Conservation (phyloP, 1,139 yeast species). For the Diutina scorzettiae region DNA sequence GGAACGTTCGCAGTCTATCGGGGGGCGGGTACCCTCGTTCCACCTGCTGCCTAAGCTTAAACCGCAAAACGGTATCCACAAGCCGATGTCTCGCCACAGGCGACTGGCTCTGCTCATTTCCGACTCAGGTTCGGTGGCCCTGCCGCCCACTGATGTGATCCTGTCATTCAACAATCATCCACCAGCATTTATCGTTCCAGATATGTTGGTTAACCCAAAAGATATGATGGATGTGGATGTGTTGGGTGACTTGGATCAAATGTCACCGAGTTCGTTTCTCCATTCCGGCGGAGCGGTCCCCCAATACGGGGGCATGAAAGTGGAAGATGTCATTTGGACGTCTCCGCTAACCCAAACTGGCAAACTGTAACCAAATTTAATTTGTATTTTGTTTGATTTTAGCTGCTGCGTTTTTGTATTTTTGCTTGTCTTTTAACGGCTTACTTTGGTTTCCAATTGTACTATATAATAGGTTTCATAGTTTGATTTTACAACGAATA, state of each 20-base stretch:
- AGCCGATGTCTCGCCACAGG: background rate
- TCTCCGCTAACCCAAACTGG: background rate
- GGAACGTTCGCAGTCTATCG: background rate
- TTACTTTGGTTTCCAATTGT: background rate
- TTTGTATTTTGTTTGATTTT: background rate
- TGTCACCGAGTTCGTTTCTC: background rate
- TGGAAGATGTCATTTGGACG: background rate
- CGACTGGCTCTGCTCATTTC: constrained; percentile 5
- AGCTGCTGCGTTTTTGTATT: background rate
- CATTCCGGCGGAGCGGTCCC: background rate
- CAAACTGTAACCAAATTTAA: background rate
- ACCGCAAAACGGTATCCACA: constrained; percentile 3
- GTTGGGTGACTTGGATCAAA: background rate
- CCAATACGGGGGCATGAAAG: background rate
- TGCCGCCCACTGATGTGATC: constrained; percentile 1
- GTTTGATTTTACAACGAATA: background rate
- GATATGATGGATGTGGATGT: constrained; percentile 4
- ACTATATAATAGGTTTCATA: background rate
- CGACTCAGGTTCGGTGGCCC: background rate
- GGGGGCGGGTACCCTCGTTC: background rate
- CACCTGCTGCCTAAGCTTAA: constrained; percentile 3
- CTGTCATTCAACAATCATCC: background rate
- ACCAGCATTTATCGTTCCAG: background rate
- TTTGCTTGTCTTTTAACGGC: background rate
- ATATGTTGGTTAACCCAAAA: background rate